Evolutionary conservation across 148 eudicot genomes (phyloP).

Genomic region (Cornus controversa): DNA sequence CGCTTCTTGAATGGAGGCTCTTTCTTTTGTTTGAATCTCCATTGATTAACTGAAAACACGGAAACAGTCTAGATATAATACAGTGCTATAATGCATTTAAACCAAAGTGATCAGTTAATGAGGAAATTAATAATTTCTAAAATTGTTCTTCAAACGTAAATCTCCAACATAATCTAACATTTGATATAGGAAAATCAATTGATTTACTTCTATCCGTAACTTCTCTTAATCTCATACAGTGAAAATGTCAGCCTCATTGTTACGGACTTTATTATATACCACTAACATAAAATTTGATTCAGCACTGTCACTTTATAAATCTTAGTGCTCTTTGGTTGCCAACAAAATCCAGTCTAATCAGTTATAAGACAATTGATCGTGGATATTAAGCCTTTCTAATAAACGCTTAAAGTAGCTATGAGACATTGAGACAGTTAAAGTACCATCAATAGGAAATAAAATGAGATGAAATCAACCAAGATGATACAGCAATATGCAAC

Average conservation of each 20-base stretch:
- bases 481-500: too few species aligned
- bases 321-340: background rate
- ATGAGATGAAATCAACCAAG: too few species aligned
- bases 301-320: background rate
- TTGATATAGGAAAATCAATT: background rate
- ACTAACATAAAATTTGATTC: background rate
- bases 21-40: constrained; percentile 72
- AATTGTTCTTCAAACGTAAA: background rate
- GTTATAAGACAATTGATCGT: background rate
- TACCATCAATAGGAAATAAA: too few species aligned
- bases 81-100: background rate
- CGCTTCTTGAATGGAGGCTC: constrained; percentile 75
- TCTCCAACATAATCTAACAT: background rate
- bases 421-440: too few species aligned
- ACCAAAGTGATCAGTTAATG: background rate
- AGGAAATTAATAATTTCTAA: background rate
- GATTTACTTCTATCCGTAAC: background rate
- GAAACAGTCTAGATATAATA: constrained; percentile 5
- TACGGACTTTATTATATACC: constrained; percentile 12
- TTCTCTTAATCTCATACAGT: background rate
- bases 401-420: background rate
- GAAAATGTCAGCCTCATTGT: background rate
- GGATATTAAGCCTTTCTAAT: background rate
- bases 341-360: background rate
- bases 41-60: constrained; percentile 47